Evolutionary conservation across 345 rosid species (phyloP).

Genomic region (Adansonia digitata): DNA sequence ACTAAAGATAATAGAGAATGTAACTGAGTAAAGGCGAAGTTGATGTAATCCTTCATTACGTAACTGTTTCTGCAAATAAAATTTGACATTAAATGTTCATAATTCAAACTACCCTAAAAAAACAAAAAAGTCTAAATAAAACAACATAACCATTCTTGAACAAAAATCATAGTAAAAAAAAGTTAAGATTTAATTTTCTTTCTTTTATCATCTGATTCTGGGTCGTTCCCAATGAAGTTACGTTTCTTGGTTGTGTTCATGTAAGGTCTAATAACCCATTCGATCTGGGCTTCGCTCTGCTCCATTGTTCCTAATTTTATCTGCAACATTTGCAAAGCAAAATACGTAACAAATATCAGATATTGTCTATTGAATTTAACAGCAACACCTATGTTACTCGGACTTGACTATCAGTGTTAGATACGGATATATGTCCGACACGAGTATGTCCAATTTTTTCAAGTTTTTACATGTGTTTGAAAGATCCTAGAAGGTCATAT

Average conservation of each 20-base stretch:
- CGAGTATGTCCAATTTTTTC: no score
- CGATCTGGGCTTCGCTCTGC: constrained; percentile 74
- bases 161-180: background rate
- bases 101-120: background rate
- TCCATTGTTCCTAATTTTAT: constrained; percentile 78
- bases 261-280: constrained; percentile 80
- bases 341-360: no score
- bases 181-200: background rate
- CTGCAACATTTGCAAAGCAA: no score
- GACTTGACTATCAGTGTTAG: no score
- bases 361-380: no score
- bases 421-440: no score
- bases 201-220: background rate
- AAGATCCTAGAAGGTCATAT: no score
- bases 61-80: background rate
- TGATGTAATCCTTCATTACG: background rate
- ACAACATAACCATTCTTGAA: background rate
- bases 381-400: no score
- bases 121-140: background rate
- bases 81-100: background rate
- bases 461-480: no score
- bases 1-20: background rate
- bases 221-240: constrained; percentile 44
- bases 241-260: constrained; percentile 78
- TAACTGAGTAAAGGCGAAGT: background rate